These are phyloP conservation scores for Volvariella volvacea DNA, from an alignment of 1,284 basidiomycete genomes.

Conservation along the genomic window DNA sequence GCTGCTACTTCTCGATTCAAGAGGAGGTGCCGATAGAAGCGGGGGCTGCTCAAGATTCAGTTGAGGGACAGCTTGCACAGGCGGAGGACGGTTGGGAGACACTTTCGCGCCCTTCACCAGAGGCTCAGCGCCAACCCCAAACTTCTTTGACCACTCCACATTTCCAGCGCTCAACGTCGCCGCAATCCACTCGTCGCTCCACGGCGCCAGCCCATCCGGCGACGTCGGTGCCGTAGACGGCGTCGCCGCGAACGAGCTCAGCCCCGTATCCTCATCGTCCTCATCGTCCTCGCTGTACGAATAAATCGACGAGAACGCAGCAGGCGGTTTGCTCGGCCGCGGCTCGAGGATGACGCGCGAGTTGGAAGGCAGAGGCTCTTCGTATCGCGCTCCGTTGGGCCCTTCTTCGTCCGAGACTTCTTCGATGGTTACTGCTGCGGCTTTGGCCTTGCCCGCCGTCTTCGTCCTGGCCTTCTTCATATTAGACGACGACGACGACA, in stretches of 20 bases:
- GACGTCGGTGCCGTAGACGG: background rate
- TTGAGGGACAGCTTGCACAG: no score
- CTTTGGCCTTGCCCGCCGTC: background rate
- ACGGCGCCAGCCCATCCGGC: background rate
- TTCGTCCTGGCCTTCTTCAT: no score
- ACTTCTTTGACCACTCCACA: constrained; percentile 1
- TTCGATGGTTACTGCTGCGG: background rate
- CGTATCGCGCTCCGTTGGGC: background rate
- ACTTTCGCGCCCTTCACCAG: no score
- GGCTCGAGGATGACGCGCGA: background rate
- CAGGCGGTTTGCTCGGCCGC: background rate
- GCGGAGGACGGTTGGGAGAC: no score
- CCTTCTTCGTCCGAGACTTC: background rate
- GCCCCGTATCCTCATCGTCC: background rate
- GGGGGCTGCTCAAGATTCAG: no score
- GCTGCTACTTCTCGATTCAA: no score
- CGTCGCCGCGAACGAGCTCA: background rate
- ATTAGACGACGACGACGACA: no score
- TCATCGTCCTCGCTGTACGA: background rate
- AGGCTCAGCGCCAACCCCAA: background rate
- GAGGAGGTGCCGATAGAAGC: no score
- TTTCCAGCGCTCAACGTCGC: background rate
- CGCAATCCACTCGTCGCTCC: background rate
- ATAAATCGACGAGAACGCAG: background rate
- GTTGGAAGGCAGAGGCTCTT: background rate